Evolutionary conservation across 139 green algal species (phyloP), one percentile per base, ranked within the genome.

Genomic region (Asterochloris erici): DNA sequence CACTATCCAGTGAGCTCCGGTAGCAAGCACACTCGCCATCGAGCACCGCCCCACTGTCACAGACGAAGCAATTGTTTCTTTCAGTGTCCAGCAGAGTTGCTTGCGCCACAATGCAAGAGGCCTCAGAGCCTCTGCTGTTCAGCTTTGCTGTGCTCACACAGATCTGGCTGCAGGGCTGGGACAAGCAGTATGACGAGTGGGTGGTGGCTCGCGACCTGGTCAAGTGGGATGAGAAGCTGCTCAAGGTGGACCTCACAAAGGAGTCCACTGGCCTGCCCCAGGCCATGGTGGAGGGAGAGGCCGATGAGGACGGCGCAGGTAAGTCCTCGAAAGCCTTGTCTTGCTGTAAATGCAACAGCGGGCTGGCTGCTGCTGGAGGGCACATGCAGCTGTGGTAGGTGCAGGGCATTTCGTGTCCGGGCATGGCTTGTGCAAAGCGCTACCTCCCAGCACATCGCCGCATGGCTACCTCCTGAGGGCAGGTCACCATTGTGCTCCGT

Each of bases 101-200:
- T 29, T 24, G 38, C 28, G 21, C 29, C 64, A 28, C 61, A 0
- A 62, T 83, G 24, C 21, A 62, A 47, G 70, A 60, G 0, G 83
- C n/a, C n/a, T n/a, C 19, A 60, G 77, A 54, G 38, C 38, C 38
- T 54, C 38, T 54, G 38, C 38, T 54, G 38, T 6, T 54, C 38
- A 54, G 6, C 38, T 54, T 54, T 54, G 38, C 38, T 54, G 38
- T 54, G 38, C 38, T 62, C 13, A 28, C 64, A 54, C 38, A 54
- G 6, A 54, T 6, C 17, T 77, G 54, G 16, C 11, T 84, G 73
- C 79, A 87, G 83, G 83, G 91, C 19, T 96, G 90, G 90, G 95
- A 94, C 85, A 94, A 95, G 83, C 92, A 94, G 76, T 92, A 88
- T 76, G 91, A 98, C 79, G 91, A 94, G 74, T 95, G 92, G 92